phyloP scores from a whole-genome alignment of 352 stramenopile species.

The Hyaloperonospora arabidopsidis region DNA sequence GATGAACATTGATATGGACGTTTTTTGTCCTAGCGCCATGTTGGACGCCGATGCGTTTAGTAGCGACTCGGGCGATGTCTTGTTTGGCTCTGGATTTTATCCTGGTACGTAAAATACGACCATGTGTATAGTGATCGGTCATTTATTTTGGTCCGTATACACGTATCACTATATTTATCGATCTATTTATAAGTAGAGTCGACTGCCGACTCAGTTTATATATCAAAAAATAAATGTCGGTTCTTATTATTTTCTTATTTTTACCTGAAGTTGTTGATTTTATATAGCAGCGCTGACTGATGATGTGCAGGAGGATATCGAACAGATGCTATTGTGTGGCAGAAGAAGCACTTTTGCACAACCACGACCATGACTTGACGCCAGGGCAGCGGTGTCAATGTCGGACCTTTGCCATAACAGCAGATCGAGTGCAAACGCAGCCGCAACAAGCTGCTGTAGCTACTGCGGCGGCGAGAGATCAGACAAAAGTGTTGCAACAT shows the following conservation, averaged over 20 bases:
- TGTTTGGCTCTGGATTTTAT: constrained; percentile 31
- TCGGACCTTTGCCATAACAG: constrained; percentile 30
- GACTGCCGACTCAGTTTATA: too few species aligned
- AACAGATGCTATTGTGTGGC: constrained; percentile 53
- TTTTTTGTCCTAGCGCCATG: too few species aligned
- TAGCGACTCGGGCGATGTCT: constrained; percentile 18
- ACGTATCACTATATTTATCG: too few species aligned
- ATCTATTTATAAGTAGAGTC: too few species aligned
- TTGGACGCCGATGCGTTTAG: constrained; percentile 28
- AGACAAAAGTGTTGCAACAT: constrained; percentile 40
- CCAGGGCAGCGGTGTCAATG: constrained; percentile 24
- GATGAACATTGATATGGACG: too few species aligned
- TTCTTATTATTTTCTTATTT: too few species aligned
- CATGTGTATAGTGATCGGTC: too few species aligned
- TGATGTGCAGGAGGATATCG: constrained; percentile 40
- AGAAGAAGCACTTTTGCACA: constrained; percentile 31
- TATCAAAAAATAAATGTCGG: too few species aligned
- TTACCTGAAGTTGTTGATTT: too few species aligned
- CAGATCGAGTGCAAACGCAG: constrained; percentile 23
- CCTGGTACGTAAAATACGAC: too few species aligned
- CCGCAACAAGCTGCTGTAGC: constrained; percentile 11
- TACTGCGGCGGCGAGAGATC: constrained; percentile 24
- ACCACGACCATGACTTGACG: constrained; percentile 21
- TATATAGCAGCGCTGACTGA: constrained; percentile 19
- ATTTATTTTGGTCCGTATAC: too few species aligned